Conservation (phyloP, 2,329 filamentous ascomycete genomes). For the Escovopsis weberi region DNA sequence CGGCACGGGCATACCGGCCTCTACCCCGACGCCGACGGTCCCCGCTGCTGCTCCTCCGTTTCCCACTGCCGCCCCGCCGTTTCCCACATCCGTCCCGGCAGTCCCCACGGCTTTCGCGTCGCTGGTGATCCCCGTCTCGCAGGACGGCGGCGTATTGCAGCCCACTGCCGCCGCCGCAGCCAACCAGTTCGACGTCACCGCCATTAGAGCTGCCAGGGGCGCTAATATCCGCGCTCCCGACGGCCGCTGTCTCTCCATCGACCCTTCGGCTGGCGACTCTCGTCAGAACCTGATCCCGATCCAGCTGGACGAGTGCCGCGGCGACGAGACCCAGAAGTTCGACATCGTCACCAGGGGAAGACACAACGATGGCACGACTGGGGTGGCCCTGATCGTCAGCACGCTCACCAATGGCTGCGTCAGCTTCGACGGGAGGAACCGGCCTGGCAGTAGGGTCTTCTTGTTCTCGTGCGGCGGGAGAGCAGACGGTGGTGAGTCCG, state of each 20-base stretch:
- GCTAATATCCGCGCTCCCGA: constrained; percentile 32
- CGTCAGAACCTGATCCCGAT: constrained; percentile 38
- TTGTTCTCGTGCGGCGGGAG: constrained; percentile 39
- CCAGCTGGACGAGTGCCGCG: constrained; percentile 28
- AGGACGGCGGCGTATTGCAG: constrained; percentile 33
- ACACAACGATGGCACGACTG: constrained; percentile 29
- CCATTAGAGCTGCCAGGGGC: constrained; percentile 29
- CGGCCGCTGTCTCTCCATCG: constrained; percentile 36
- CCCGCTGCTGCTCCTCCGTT: background rate
- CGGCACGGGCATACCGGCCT: background rate
- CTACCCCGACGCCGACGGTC: background rate
- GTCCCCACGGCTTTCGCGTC: constrained; percentile 21
- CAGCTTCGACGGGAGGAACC: constrained; percentile 31
- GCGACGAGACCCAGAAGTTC: constrained; percentile 32
- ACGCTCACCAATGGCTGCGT: constrained; percentile 36
- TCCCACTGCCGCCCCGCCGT: background rate
- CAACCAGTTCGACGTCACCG: constrained; percentile 30
- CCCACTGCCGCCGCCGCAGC: constrained; percentile 35
- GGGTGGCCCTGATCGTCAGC: constrained; percentile 32
- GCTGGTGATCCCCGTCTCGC: constrained; percentile 30
- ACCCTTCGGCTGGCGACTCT: constrained; percentile 38
- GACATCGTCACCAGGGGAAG: constrained; percentile 34
- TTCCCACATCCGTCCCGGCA: background rate
- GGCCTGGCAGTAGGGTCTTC: constrained; percentile 30
- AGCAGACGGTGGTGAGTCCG: constrained; percentile 28